Evolutionary conservation across 768 basidiomycete species (phyloP), one percentile per base, ranked within the genome.

Genomic region (Aureoboletus auriporus): DNA sequence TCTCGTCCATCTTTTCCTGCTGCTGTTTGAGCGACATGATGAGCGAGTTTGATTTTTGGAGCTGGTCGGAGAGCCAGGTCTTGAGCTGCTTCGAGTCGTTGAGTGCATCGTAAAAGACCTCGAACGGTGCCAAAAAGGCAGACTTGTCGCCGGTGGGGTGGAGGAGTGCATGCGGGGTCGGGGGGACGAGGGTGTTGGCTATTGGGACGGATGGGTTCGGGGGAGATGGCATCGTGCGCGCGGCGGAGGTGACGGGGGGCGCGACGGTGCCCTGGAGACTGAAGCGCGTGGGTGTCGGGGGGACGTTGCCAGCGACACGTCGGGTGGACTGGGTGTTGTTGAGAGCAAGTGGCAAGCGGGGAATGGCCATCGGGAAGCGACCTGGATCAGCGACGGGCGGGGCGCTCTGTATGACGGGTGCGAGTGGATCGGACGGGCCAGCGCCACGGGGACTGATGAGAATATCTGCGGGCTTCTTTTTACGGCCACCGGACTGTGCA

Each of bases 111-210:
- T 91, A 93, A 66, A 93, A 93, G 44, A 76, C 66, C 59, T 86
- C 87, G 55, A 93, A 93, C 3, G 88, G 89, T 0, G 84, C 81
- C 41, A 93, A 69, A 65, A 93, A 93, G 16, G 88, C 83, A 1
- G 79, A 71, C 62, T 85, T 89, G 59, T 85, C 84, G 20, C 78
- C 77, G 9, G 77, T 59, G 58, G 82, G 78, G 35, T 77, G 79
- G 13, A 82, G 81, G 16, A 87, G 72, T 10, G 77, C 72, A n/a
- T 77, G 77, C 4, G 86, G 84, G 1, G 87, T 86, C 4, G 82
- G 81, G 2, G 87, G 86, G 2, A 85, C 81, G 10, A 83, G 69
- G 5, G 76, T 72, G 12, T 75, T 74, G 6, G 86, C 76, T 46
- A 88, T 88, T n/a, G 86, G 79, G 6, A 89, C 76, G 9, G 80